These are phyloP conservation scores for Nymphaea colorata DNA, from an alignment of 164 flowering plant species.

Conservation along the genomic window DNA sequence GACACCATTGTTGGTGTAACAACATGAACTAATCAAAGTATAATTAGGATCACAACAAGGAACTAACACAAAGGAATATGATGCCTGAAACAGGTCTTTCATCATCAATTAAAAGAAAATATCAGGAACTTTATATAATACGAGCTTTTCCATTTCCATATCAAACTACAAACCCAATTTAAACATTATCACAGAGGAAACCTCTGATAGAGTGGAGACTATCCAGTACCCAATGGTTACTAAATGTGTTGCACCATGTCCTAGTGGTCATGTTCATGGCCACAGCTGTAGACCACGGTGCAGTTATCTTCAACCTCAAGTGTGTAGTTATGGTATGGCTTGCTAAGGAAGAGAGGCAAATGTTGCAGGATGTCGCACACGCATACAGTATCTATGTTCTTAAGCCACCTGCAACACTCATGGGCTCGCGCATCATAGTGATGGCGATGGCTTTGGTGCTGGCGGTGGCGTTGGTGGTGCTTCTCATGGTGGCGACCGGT, in stretches of 20 bases:
- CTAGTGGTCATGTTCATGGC: too few species aligned
- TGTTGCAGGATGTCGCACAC: not conserved
- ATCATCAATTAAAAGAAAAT: not conserved
- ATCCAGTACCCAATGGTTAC: too few species aligned
- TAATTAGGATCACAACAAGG: too few species aligned
- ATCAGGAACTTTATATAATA: not conserved
- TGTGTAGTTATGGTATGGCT: not conserved
- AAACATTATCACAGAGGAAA: too few species aligned
- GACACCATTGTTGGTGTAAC: too few species aligned
- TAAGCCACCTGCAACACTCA: slow-evolving; percentile 5
- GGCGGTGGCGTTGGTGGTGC: not conserved
- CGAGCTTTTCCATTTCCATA: not conserved
- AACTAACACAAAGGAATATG: too few species aligned
- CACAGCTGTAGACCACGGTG: not conserved
- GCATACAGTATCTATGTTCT: slow-evolving; percentile 1
- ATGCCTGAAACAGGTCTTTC: too few species aligned
- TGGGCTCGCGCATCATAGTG: not conserved
- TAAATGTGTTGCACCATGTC: too few species aligned
- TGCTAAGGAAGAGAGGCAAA: slow-evolving; percentile 4
- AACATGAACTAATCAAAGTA: too few species aligned
- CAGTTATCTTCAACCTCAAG: not conserved
- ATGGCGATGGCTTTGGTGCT: not conserved
- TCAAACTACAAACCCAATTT: not conserved
- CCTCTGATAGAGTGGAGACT: too few species aligned
- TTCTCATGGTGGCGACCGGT: not conserved